Evolutionary conservation across 1,139 yeast genomes (phyloP).

Genomic region (Kodamaea ohmeri): DNA sequence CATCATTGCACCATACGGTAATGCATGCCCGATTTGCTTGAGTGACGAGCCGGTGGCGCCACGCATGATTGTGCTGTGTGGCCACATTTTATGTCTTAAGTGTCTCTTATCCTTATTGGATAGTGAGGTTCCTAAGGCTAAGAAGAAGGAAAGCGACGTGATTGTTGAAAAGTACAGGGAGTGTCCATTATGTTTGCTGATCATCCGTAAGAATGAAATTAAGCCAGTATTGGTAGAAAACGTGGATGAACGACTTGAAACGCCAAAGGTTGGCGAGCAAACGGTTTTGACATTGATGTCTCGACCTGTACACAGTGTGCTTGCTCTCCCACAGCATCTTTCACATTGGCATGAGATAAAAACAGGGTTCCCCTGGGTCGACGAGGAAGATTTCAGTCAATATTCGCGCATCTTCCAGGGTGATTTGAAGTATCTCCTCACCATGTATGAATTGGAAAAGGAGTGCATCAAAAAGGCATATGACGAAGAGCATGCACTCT

Average conservation of each 20-base stretch:
- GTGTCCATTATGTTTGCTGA: slow-evolving; percentile 83
- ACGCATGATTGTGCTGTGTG: slow-evolving; percentile 85
- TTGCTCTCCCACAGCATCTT: slow-evolving; percentile 58
- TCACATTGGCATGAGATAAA: slow-evolving; percentile 25
- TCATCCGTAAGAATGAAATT: slow-evolving; percentile 56
- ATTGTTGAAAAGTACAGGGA: slow-evolving; percentile 57
- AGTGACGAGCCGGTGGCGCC: slow-evolving; percentile 87
- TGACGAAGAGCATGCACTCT: slow-evolving; percentile 57
- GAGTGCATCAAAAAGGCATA: slow-evolving; percentile 43
- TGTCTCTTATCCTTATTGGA: slow-evolving; percentile 75
- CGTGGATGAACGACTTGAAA: slow-evolving; percentile 55
- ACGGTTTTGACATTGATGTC: slow-evolving; percentile 68
- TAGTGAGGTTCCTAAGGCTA: slow-evolving; percentile 46
- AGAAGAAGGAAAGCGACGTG: slow-evolving; percentile 36
- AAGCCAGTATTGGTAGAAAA: slow-evolving; percentile 67
- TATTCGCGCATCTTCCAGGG: slow-evolving; percentile 64
- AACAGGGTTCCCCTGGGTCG: slow-evolving; percentile 34
- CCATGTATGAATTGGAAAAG: slow-evolving; percentile 59
- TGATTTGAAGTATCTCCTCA: slow-evolving; percentile 48
- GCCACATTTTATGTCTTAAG: slow-evolving; percentile 84
- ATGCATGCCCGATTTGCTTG: slow-evolving; percentile 89
- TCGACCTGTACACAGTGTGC: slow-evolving; percentile 56
- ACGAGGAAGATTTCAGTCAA: slow-evolving; percentile 25
- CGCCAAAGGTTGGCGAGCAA: slow-evolving; percentile 61
- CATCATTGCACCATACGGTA: slow-evolving; percentile 69